Evolutionary conservation across 176 grass and related monocot species (phyloP).

Genomic region (Metroxylon sagu): DNA sequence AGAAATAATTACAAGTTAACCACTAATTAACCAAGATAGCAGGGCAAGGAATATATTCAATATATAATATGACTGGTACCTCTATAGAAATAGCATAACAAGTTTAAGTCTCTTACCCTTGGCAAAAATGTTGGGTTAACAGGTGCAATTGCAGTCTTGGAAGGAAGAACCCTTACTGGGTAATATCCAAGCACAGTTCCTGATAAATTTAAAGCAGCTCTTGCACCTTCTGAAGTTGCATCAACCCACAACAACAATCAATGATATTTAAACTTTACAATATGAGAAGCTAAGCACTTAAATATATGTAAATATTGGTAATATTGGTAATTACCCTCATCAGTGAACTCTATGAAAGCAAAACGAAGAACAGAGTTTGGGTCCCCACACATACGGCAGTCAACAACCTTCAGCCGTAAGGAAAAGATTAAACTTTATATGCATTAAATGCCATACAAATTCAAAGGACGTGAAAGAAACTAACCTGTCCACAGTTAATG

Average conservation of each 20-base stretch:
- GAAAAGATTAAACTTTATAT: conserved; percentile 7
- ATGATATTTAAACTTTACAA: not conserved
- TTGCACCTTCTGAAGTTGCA: conserved; percentile 60
- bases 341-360: conserved; percentile 99
- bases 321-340: conserved; percentile 57
- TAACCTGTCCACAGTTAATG: conserved; percentile 85
- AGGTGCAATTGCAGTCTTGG: conserved; percentile 96
- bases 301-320: too few relatives aligned
- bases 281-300: too few relatives aligned
- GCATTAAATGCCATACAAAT: not conserved
- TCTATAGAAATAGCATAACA: too few relatives aligned
- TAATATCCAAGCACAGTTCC: conserved; percentile 96
- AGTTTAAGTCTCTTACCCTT: conserved; percentile 41
- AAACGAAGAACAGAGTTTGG: conserved; percentile 98
- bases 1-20: conserved; percentile 6
- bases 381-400: conserved; percentile 97
- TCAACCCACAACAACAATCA: conserved; percentile 2
- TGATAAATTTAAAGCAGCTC: conserved; percentile 75
- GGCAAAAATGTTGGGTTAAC: conserved; percentile 92
- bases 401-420: conserved; percentile 64
- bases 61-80: too few relatives aligned
- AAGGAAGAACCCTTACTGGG: conserved; percentile 93
- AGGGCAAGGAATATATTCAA: too few relatives aligned
- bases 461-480: conserved; percentile 8
- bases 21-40: too few relatives aligned